Evolutionary conservation across 257 asterid genomes (phyloP).

Genomic region (Jacaranda copaia): DNA sequence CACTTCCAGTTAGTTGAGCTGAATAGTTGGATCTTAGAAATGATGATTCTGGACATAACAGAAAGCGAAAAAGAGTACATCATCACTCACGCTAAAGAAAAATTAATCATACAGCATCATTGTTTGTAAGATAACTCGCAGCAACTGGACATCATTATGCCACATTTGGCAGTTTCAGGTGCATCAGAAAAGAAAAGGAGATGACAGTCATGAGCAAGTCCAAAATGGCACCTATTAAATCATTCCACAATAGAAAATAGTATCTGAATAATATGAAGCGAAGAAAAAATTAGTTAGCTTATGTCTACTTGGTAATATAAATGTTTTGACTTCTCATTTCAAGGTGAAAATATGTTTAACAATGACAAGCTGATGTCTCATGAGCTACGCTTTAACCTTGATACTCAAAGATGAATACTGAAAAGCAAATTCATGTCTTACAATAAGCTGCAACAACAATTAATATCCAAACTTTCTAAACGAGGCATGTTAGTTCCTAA

Average conservation of each 20-base stretch:
- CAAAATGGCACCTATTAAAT: not conserved
- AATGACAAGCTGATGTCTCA: conserved; percentile 13
- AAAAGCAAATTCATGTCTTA: conserved; percentile 1
- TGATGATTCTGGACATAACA: conserved; percentile 61
- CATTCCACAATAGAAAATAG: conserved; percentile 7
- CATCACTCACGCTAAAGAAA: not conserved
- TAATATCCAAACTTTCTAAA: not conserved
- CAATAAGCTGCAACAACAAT: conserved; percentile 10
- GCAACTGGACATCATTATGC: not conserved
- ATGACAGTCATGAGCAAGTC: conserved; percentile 2
- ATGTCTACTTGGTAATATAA: not conserved
- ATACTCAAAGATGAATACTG: conserved; percentile 22
- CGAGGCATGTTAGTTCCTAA: not conserved
- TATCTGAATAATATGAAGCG: not conserved
- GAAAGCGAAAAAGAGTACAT: conserved; percentile 7
- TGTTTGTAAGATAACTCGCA: not conserved
- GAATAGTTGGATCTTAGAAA: conserved; percentile 70
- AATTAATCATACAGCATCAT: conserved; percentile 3
- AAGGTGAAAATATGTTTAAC: not conserved
- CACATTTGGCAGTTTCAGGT: not conserved
- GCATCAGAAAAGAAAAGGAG: not conserved
- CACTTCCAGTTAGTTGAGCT: conserved; percentile 55
- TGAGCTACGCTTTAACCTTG: conserved; percentile 22
- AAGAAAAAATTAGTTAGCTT: conserved; percentile 7
- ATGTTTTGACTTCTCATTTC: not conserved